These are phyloP conservation scores for Hydnum rufescens DNA, from an alignment of 768 basidiomycete genomes.

Conservation along the genomic window DNA sequence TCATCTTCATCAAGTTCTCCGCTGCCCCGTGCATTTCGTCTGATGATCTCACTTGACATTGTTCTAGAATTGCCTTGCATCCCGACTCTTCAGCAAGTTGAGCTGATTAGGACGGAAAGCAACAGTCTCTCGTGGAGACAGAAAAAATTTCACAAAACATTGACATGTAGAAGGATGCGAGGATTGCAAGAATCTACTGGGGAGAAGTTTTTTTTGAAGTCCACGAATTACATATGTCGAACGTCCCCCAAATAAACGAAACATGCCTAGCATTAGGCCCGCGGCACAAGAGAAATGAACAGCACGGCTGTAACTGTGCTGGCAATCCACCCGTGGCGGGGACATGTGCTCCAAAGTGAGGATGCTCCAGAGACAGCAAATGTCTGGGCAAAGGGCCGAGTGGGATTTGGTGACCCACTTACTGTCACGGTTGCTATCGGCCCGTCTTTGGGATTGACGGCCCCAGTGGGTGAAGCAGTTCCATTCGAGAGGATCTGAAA, in stretches of 20 bases:
- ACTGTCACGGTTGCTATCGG: neutral
- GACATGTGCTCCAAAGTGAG: neutral
- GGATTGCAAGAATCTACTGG: neutral
- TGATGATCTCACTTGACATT: conserved; percentile 7
- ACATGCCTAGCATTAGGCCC: no score
- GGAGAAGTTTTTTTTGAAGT: neutral
- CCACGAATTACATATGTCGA: no score
- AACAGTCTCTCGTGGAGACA: neutral
- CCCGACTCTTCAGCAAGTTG: conserved; percentile 68
- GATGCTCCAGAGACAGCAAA: neutral
- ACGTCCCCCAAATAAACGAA: no score
- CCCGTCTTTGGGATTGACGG: neutral
- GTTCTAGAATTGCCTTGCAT: conserved; percentile 34
- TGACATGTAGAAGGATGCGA: no score
- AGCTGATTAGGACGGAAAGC: neutral
- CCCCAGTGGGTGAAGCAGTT: neutral
- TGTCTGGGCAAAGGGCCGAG: neutral
- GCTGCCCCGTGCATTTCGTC: neutral
- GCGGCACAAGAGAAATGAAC: no score
- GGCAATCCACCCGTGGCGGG: neutral
- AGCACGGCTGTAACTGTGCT: neutral
- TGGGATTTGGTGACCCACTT: neutral
- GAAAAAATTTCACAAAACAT: no score
- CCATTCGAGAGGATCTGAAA: neutral
- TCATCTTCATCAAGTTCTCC: no score